These are phyloP conservation scores for Meyerozyma smithsonii DNA, from an alignment of 1,139 yeast genomes.

Conservation along the genomic window DNA sequence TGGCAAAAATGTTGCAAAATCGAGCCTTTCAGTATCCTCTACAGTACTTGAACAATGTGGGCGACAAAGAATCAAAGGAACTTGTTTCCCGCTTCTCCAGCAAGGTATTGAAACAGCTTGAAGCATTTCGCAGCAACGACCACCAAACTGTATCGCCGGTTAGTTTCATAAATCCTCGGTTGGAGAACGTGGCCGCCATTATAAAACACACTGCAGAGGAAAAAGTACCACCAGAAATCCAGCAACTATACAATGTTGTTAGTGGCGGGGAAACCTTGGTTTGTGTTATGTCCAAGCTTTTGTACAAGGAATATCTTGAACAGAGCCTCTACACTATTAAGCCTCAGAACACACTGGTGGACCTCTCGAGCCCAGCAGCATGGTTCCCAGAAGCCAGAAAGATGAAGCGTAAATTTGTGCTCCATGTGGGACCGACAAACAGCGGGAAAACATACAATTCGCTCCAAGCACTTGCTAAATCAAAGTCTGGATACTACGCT, in stretches of 20 bases:
- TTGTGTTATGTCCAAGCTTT: constrained; percentile 19
- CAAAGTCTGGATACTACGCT: constrained; percentile 85
- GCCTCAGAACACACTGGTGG: constrained; percentile 23
- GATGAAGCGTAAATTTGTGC: constrained; percentile 67
- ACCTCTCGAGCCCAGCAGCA: constrained; percentile 68
- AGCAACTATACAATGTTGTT: constrained; percentile 14
- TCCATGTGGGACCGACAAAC: constrained; percentile 98
- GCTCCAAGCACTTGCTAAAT: constrained; percentile 57
- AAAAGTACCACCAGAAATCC: constrained; percentile 17
- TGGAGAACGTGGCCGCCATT: constrained; percentile 17
- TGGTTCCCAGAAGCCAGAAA: constrained; percentile 89
- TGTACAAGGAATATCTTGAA: constrained; percentile 20
- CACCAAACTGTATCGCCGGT: constrained; percentile 8
- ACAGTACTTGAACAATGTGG: constrained; percentile 8
- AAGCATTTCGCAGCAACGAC: constrained; percentile 2
- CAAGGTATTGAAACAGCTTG: constrained; percentile 5
- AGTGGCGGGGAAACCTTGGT: constrained; percentile 18
- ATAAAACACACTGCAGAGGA: constrained; percentile 17
- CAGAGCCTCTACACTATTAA: neutral
- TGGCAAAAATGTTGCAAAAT: constrained; percentile 1
- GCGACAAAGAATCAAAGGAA: constrained; percentile 4
- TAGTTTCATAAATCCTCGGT: constrained; percentile 30
- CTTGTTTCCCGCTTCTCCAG: constrained; percentile 5
- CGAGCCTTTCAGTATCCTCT: constrained; percentile 8
- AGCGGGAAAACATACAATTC: constrained; percentile 95